These are phyloP conservation scores for Wickerhamomyces subpelliculosus DNA, from an alignment of 805 yeast species.

Conservation along the genomic window DNA sequence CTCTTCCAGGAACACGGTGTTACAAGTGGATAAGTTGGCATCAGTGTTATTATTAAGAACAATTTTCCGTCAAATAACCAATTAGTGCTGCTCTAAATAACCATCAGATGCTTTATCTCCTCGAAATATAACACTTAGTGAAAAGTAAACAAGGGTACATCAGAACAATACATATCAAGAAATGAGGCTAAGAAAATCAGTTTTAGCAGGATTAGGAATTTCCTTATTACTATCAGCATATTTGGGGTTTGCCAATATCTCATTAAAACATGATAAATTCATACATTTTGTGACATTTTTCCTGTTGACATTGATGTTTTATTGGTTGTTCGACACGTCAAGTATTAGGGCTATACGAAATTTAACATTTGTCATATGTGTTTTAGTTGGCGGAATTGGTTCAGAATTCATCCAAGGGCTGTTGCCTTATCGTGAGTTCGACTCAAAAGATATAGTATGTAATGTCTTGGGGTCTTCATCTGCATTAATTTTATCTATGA, in stretches of 20 bases:
- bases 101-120: not conserved
- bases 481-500: conserved; percentile 11
- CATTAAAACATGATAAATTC: conserved; percentile 42
- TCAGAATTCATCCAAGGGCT: conserved; percentile 48
- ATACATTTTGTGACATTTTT: conserved; percentile 43
- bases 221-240: conserved; percentile 23
- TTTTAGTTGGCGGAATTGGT: conserved; percentile 37
- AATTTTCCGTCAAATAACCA: no score
- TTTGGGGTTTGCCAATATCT: conserved; percentile 27
- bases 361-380: conserved; percentile 35
- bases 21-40: no score
- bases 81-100: no score
- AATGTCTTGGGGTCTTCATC: conserved; percentile 26
- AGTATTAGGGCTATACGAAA: conserved; percentile 24
- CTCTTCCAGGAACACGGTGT: no score
- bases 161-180: no score
- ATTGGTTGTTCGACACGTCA: conserved; percentile 35
- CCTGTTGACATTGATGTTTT: conserved; percentile 41
- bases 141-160: not conserved
- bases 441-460: conserved; percentile 36
- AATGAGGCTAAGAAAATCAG: conserved; percentile 22
- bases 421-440: conserved; percentile 42
- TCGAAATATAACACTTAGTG: not conserved
- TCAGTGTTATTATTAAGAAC: no score
- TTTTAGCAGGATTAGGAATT: conserved; percentile 29